Evolutionary conservation across 208 protist species (phyloP), one percentile per base, ranked within the genome.

Genomic region (Porcisia hertigi): DNA sequence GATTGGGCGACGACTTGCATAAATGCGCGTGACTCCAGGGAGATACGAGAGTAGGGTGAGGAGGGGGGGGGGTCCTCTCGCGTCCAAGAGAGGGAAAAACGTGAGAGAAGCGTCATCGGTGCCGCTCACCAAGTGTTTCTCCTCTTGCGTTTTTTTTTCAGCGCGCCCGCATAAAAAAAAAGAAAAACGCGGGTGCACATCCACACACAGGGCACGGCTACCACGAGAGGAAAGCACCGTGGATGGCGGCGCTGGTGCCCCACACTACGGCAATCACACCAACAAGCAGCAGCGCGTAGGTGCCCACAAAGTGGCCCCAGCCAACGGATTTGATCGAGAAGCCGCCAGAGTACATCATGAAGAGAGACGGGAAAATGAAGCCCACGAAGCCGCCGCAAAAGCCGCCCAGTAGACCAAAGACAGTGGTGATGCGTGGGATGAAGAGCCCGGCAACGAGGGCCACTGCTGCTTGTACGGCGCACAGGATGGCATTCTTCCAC

Each of bases 291-390:
- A 95, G 73, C 2, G 81, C 41, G 64, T 90, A 91, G 11, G 91
- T 88, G 36, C 76, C 86, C 43, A 92, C 49, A 72, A 86, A 96
- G 69, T 90, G 75, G 23, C 64, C 59, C 79, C 81, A 89, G 3
- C 89, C 89, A 0, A 88, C 79, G 1, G 49, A 53, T 16, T 43
- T n/a, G 7, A 84, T 9, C 3, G 39, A 76, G 49, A 76, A 67
- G 41, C 41, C 41, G 23, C 62, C 62, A 2, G 62, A 49, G 62
- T 67, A 67, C 62, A 67, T 67, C 74, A 81, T 86, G 74, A 95
- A 87, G 39, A 88, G 72, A 54, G 93, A 84, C 12, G 93, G 93
- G 65, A 94, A 93, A 47, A 96, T 76, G 79, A 90, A 97, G 45
- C 85, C 88, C 25, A 97, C 76, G 70, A 88, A 92, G 25, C 88